These are phyloP conservation scores for Saccharomycopsis crataegensis DNA, from an alignment of 1,139 yeast species.

Conservation along the genomic window DNA sequence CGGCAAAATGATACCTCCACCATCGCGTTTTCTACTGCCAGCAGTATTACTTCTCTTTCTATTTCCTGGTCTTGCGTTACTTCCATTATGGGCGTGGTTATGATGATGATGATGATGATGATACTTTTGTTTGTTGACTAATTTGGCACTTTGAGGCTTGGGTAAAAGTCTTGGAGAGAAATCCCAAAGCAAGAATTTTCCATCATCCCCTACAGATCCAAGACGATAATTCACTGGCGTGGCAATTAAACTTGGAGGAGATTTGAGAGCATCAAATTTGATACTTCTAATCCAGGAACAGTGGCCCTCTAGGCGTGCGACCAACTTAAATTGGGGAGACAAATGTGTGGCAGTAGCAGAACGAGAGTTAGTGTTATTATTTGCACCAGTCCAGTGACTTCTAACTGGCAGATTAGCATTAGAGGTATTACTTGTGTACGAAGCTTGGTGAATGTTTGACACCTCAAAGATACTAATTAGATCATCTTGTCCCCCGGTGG, in stretches of 20 bases:
- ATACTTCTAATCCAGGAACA: conserved; percentile 54
- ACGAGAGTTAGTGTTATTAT: neutral
- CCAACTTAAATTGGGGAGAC: conserved; percentile 29
- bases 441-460: conserved; percentile 22
- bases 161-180: conserved; percentile 59
- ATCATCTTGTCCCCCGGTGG: conserved; percentile 52
- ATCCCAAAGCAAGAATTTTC: conserved; percentile 63
- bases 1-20: neutral
- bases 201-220: conserved; percentile 67
- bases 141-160: conserved; percentile 31
- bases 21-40: neutral
- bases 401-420: conserved; percentile 8
- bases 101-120: conserved; percentile 15
- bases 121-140: conserved; percentile 11
- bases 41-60: conserved; percentile 10
- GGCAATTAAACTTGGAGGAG: conserved; percentile 25
- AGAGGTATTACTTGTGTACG: conserved; percentile 15
- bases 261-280: conserved; percentile 34
- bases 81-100: conserved; percentile 2
- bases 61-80: conserved; percentile 1
- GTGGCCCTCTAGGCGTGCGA: conserved; percentile 57
- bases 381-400: conserved; percentile 1
- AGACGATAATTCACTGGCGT: conserved; percentile 40
- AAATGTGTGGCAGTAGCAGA: neutral
- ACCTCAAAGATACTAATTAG: conserved; percentile 49